Percentiles rank a stretch among this genome's conserved stretches.
Conservation (phyloP, 495 filamentous ascomycete species). For the Tuber aestivum region DNA sequence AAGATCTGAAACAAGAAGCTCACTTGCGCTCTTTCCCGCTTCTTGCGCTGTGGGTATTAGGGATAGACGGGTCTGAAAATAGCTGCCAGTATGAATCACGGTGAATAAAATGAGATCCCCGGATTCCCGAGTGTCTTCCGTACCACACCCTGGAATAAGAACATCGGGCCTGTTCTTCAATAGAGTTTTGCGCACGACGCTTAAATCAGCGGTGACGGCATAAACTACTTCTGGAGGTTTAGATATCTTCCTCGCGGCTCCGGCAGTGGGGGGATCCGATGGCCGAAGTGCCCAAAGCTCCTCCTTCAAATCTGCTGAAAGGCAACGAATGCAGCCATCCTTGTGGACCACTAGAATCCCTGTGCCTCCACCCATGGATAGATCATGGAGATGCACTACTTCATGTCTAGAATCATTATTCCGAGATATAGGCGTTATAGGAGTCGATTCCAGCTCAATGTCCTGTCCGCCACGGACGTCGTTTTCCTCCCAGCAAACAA, state of each 20-base stretch:
- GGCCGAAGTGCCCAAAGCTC: slow-evolving; percentile 32
- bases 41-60: slow-evolving; percentile 11
- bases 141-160: slow-evolving; percentile 16
- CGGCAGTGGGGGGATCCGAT: neutral
- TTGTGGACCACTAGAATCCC: slow-evolving; percentile 34
- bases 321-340: slow-evolving; percentile 33
- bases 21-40: slow-evolving; percentile 11
- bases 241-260: slow-evolving; percentile 9
- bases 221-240: slow-evolving; percentile 22
- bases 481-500: slow-evolving; percentile 41
- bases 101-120: slow-evolving; percentile 33
- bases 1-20: slow-evolving; percentile 25
- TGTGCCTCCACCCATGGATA: slow-evolving; percentile 12
- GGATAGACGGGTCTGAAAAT: slow-evolving; percentile 24
- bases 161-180: slow-evolving; percentile 36
- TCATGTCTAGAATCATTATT: slow-evolving; percentile 25
- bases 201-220: slow-evolving; percentile 27
- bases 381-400: slow-evolving; percentile 34
- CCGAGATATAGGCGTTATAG: slow-evolving; percentile 22
- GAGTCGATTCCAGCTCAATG: slow-evolving; percentile 17
- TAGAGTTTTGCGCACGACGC: slow-evolving; percentile 29
- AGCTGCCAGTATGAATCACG: slow-evolving; percentile 13
- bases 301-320: slow-evolving; percentile 36
- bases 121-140: slow-evolving; percentile 4
- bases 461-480: slow-evolving; percentile 24